These are phyloP conservation scores for Tephrocybe sp. DNA, from an alignment of 768 basidiomycete genomes.

Conservation along the genomic window DNA sequence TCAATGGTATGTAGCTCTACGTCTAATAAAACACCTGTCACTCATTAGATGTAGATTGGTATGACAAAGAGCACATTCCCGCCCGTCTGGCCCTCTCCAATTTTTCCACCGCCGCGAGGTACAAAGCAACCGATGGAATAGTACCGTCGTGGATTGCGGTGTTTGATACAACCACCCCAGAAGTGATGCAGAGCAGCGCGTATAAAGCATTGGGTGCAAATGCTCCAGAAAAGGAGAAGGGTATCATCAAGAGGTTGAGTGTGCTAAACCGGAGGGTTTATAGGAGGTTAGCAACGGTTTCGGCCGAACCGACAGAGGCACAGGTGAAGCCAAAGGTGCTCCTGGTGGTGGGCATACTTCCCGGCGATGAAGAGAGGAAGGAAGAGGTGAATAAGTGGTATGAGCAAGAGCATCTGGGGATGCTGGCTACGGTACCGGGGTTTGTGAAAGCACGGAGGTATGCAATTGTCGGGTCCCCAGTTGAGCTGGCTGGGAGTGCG, in stretches of 20 bases:
- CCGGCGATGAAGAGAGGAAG: conserved; percentile 17
- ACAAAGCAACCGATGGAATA: conserved; percentile 24
- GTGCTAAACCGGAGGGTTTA: conserved; percentile 27
- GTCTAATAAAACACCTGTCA: too few species aligned
- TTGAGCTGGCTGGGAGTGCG: conserved; percentile 15
- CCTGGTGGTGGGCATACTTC: conserved; percentile 17
- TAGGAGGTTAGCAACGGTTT: conserved; percentile 14
- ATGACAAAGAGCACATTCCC: conserved; percentile 32
- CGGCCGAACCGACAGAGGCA: conserved; percentile 1
- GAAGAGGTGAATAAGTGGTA: conserved; percentile 32
- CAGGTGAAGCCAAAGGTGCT: conserved; percentile 16
- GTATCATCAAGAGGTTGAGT: conserved; percentile 23
- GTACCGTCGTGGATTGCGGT: conserved; percentile 30
- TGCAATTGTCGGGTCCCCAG: conserved; percentile 18
- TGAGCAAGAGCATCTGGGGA: conserved; percentile 25
- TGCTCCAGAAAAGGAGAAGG: conserved; percentile 25
- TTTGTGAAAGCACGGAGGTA: conserved; percentile 30
- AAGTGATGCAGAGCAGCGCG: conserved; percentile 20
- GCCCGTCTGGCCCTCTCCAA: conserved; percentile 27
- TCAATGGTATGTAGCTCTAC: conserved; percentile 23
- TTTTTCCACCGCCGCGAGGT: conserved; percentile 26
- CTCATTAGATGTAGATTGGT: conserved; percentile 27
- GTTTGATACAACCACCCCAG: conserved; percentile 27
- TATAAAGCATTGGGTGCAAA: conserved; percentile 23
- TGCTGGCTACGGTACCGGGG: conserved; percentile 29